A percentile compares a stretch with the other conserved stretches of the same genome.
These are phyloP conservation scores for Colletotrichum noveboracense DNA, from an alignment of 2,329 filamentous ascomycete species.

Conservation along the genomic window DNA sequence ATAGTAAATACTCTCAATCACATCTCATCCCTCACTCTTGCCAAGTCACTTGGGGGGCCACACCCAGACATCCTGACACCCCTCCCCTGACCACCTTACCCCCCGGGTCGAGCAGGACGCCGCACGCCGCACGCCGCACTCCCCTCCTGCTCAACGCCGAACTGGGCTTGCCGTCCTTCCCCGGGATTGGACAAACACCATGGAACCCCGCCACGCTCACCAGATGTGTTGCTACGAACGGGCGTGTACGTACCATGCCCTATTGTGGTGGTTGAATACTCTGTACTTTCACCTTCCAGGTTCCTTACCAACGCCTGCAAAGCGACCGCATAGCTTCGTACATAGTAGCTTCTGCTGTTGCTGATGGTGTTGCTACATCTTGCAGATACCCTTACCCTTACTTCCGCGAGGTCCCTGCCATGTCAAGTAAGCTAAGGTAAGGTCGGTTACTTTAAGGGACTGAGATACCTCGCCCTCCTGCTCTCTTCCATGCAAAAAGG, in stretches of 20 bases:
- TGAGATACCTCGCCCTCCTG: not conserved
- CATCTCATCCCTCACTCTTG: constrained; percentile 20
- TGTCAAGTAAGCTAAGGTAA: not conserved
- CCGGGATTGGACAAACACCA: constrained; percentile 23
- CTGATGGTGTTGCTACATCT: not conserved
- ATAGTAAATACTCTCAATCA: constrained; percentile 1
- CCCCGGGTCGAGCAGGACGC: not conserved
- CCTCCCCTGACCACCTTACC: not conserved
- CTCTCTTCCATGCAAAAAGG: not conserved
- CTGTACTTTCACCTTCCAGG: not conserved
- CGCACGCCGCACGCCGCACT: not conserved
- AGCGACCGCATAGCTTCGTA: not conserved
- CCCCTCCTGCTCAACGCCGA: constrained; percentile 19
- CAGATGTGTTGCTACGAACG: constrained; percentile 3
- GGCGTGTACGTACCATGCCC: constrained; percentile 1
- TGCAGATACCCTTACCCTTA: not conserved
- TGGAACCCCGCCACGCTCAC: constrained; percentile 20
- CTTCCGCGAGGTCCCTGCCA: not conserved
- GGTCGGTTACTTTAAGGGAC: not conserved
- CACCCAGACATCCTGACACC: constrained; percentile 18
- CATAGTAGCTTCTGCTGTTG: not conserved
- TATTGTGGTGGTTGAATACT: not conserved
- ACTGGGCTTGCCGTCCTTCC: constrained; percentile 3
- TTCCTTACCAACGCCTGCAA: not conserved
- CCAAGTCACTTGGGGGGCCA: constrained; percentile 16